phyloP scores from a whole-genome alignment of 257 asterid species.

The Perilla frutescens region DNA sequence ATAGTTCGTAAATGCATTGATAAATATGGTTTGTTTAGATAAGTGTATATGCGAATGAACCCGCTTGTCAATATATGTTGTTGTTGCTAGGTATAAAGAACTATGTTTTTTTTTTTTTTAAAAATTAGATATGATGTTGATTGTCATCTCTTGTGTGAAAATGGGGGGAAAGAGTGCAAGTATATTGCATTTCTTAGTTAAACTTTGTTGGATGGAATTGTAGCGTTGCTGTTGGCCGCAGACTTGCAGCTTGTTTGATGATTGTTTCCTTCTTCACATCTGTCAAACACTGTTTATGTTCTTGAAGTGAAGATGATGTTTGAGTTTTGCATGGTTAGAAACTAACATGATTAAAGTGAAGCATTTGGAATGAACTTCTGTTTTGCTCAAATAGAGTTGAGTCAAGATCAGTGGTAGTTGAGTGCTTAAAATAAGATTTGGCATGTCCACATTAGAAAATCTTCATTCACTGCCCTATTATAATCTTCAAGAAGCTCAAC shows the following conservation, averaged over 20 bases:
- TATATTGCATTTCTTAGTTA: background rate
- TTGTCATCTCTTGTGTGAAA: background rate
- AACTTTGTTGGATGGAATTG: background rate
- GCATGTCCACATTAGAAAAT: too few species aligned
- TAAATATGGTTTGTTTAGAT: background rate
- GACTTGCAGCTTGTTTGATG: background rate
- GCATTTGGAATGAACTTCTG: background rate
- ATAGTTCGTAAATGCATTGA: background rate
- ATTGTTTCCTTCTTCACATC: background rate
- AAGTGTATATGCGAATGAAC: background rate
- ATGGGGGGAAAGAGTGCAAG: background rate
- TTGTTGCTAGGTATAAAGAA: background rate
- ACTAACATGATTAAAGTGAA: background rate
- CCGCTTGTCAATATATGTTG: background rate
- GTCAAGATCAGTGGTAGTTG: background rate
- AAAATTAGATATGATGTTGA: background rate
- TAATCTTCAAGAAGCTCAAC: background rate
- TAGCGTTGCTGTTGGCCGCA: background rate
- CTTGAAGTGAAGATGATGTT: constrained; percentile 7
- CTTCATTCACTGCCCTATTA: background rate
- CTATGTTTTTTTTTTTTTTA: background rate
- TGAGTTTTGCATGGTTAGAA: background rate
- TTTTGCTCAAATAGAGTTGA: background rate
- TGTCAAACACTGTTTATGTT: background rate
- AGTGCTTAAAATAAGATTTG: background rate